Evolutionary conservation across 192 early-diverging fungal species (phyloP), one percentile per base, ranked within the genome.

Genomic region (Gigaspora rosea): DNA sequence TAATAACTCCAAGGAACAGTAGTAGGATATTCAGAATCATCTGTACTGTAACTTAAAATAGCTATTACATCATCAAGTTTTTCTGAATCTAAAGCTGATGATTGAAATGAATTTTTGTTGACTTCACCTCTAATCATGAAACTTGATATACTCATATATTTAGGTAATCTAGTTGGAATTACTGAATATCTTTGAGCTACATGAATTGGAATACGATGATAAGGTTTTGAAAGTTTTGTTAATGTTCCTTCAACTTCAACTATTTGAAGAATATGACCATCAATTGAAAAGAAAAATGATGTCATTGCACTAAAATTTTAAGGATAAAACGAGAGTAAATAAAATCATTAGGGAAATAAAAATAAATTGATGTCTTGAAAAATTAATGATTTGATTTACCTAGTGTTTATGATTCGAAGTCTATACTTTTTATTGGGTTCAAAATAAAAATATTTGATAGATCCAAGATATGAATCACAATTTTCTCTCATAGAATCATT

Each of bases 171-270:
- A 18, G 71, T 71, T n/a, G 84, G 71, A 36, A 86, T 81, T n/a
- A 84, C 75, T 18, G 85, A 86, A 75, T 85, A 84, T 7, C 85
- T 83, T 69, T 86, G 85, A 59, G 81, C 85, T 32, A 82, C 54
- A 56, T 82, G 78, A 65, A 86, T 80, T 0, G 81, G 77, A 22
- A 86, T 18, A 58, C 82, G 79, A 52, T 80, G 78, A 33, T 33
- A 63, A 33, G 1, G 11, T 2, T 15, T 63, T 47, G 78, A 58
- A 0, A 76, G 79, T 16, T 76, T 80, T 15, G 80, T 62, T 61
- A 78, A 54, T n/a, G 77, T 78, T 32, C 92, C 92, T 54, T 93
- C 92, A 3, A 88, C 87, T 80, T 93, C 92, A 76, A 93, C 89
- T 13, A 93, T 82, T 41, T 86, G 80, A 76, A 93, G 76, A 15